Conservation (phyloP, 768 basidiomycete species). For the Crepidotus variabilis region DNA sequence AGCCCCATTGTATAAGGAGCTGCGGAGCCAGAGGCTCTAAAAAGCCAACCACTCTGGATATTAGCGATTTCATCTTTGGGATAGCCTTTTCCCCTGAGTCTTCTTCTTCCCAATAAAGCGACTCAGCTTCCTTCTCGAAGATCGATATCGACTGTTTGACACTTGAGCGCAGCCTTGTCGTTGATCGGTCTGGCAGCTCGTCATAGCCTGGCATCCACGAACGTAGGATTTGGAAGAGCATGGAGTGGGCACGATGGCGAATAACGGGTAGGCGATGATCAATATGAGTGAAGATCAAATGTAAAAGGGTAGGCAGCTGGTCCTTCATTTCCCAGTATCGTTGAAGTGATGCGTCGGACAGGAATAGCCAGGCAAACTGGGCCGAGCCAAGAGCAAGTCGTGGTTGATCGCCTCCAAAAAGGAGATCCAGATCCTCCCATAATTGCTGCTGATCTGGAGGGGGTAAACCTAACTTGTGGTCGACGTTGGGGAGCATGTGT, state of each 20-base stretch:
- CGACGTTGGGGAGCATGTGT: conserved; percentile 76
- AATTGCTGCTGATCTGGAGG: conserved; percentile 66
- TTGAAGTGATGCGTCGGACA: conserved; percentile 73
- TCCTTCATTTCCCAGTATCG: conserved; percentile 71
- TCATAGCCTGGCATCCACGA: conserved; percentile 80
- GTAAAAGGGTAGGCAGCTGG: conserved; percentile 72
- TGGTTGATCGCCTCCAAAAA: conserved; percentile 66
- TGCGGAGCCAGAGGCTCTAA: conserved; percentile 66
- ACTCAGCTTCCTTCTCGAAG: conserved; percentile 56
- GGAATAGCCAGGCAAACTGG: conserved; percentile 85
- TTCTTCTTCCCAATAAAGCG: conserved; percentile 70
- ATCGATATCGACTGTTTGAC: conserved; percentile 48
- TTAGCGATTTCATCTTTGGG: conserved; percentile 66
- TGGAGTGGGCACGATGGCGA: conserved; percentile 65
- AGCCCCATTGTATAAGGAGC: conserved; percentile 76
- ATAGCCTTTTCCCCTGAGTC: conserved; percentile 52
- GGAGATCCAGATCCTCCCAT: conserved; percentile 74
- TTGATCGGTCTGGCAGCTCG: conserved; percentile 58
- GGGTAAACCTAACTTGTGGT: conserved; percentile 63
- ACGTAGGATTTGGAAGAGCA: conserved; percentile 82
- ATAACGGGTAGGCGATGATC: conserved; percentile 74
- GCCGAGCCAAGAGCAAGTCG: conserved; percentile 72
- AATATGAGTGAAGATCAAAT: conserved; percentile 76
- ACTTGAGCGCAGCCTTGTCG: conserved; percentile 40
- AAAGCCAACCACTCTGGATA: conserved; percentile 60